Conservation (phyloP, 495 filamentous ascomycete genomes). For the Platismatia glauca region DNA sequence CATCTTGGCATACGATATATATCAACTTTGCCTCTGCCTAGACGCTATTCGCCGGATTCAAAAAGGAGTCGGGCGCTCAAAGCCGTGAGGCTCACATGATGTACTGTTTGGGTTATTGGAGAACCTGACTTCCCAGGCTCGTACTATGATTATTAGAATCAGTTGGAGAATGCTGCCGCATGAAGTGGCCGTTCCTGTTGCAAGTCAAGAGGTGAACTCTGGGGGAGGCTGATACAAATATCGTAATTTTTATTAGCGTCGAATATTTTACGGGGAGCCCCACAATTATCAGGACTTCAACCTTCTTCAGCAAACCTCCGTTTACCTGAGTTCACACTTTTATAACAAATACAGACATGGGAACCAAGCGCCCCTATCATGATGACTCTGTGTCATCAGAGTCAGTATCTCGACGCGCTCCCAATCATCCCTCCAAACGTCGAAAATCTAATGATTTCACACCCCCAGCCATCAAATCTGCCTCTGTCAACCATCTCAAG, state of each 20-base stretch:
- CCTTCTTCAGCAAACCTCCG: not conserved
- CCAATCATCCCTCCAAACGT: not conserved
- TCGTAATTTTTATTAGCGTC: not conserved
- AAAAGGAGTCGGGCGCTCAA: not conserved
- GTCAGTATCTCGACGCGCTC: not conserved
- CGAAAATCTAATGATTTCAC: not conserved
- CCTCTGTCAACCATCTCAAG: slow-evolving; percentile 22
- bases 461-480: slow-evolving; percentile 11
- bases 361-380: not conserved
- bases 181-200: not conserved
- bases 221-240: not conserved
- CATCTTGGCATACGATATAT: slow-evolving; percentile 32
- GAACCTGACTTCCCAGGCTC: not conserved
- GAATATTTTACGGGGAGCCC: not conserved
- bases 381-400: not conserved
- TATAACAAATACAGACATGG: not conserved
- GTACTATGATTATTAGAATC: not conserved
- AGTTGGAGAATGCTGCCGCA: not conserved
- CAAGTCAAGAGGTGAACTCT: not conserved
- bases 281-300: not conserved
- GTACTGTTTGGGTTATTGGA: not conserved
- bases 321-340: not conserved
- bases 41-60: not conserved
- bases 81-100: not conserved
- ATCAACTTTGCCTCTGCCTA: not conserved